These are phyloP conservation scores for Saccharomycopsis lassenensis DNA, from an alignment of 805 yeast genomes.

Conservation along the genomic window DNA sequence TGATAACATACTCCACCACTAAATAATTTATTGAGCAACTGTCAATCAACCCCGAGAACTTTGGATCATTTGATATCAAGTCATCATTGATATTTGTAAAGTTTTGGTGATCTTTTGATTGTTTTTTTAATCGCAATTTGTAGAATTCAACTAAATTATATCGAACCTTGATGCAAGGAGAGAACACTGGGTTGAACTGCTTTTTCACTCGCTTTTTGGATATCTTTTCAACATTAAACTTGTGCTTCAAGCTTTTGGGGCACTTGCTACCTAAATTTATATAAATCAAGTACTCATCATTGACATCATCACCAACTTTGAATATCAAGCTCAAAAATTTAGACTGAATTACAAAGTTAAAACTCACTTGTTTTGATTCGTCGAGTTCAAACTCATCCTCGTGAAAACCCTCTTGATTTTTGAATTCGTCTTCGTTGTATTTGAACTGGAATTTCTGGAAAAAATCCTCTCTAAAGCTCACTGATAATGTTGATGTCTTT, in stretches of 20 bases:
- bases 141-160: background rate
- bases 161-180: constrained; percentile 4
- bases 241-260: constrained; percentile 7
- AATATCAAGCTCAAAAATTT: constrained; percentile 12
- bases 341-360: constrained; percentile 12
- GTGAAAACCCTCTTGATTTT: constrained; percentile 7
- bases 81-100: constrained; percentile 1
- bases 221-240: constrained; percentile 11
- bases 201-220: constrained; percentile 12
- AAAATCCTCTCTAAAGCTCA: constrained; percentile 5
- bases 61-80: too few species aligned
- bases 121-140: background rate
- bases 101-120: background rate
- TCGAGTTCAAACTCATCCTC: background rate
- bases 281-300: constrained; percentile 6
- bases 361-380: constrained; percentile 1
- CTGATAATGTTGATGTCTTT: constrained; percentile 10
- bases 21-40: constrained; percentile 6
- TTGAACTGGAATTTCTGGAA: constrained; percentile 7
- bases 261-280: constrained; percentile 7
- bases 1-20: constrained; percentile 9
- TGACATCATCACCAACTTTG: constrained; percentile 6
- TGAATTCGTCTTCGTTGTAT: background rate
- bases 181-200: constrained; percentile 15
- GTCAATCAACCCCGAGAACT: too few species aligned